Conservation (phyloP, 768 basidiomycete genomes). For the Lactifluus volemus region DNA sequence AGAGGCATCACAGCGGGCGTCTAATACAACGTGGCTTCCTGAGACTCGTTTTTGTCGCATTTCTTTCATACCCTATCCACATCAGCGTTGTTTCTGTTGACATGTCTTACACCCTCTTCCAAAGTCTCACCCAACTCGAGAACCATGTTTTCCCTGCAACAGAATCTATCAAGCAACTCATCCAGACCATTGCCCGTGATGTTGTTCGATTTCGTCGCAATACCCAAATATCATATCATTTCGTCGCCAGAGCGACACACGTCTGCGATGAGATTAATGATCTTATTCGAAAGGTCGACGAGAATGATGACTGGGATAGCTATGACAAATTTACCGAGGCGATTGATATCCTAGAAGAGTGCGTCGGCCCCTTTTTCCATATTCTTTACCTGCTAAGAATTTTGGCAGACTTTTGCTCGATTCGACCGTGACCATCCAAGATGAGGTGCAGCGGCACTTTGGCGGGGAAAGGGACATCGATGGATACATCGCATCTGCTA, state of each 20-base stretch:
- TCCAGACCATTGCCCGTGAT: slow-evolving; percentile 12
- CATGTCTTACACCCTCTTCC: slow-evolving; percentile 16
- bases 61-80: background rate
- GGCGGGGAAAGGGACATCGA: slow-evolving; percentile 9
- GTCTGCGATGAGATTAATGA: slow-evolving; percentile 12
- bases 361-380: background rate
- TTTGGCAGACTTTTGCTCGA: slow-evolving; percentile 1
- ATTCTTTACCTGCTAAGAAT: background rate
- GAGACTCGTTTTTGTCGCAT: slow-evolving; percentile 1
- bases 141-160: slow-evolving; percentile 14
- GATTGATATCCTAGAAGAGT: slow-evolving; percentile 13
- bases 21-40: background rate
- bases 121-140: slow-evolving; percentile 9
- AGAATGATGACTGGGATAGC: slow-evolving; percentile 15
- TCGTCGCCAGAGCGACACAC: slow-evolving; percentile 9
- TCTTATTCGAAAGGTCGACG: slow-evolving; percentile 10
- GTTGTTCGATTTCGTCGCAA: slow-evolving; percentile 18
- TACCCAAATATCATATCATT: slow-evolving; percentile 16
- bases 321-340: slow-evolving; percentile 16
- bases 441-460: slow-evolving; percentile 7
- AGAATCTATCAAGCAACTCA: slow-evolving; percentile 13
- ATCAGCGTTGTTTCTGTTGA: background rate
- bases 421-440: slow-evolving; percentile 2
- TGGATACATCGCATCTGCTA: slow-evolving; percentile 1
- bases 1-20: background rate